Percentiles rank a stretch among this genome's conserved stretches.
Conservation (phyloP, 2,329 filamentous ascomycete genomes). For the Fusarium hostae region DNA sequence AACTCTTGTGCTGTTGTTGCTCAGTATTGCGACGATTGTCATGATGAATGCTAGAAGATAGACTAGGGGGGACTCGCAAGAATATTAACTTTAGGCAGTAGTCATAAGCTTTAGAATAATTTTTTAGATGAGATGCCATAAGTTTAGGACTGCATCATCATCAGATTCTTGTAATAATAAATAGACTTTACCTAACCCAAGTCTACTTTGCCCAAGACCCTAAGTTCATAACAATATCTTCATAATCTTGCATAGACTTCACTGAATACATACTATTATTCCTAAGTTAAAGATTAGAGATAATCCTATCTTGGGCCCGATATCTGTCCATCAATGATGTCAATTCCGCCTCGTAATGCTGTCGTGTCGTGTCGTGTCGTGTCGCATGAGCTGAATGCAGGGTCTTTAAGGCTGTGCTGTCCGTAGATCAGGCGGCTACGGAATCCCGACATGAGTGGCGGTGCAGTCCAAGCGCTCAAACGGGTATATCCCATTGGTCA, state of each 20-base stretch:
- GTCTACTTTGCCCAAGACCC: no score
- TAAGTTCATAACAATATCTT: no score
- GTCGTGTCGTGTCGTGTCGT: not conserved
- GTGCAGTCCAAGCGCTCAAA: not conserved
- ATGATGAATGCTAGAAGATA: not conserved
- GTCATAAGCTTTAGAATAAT: no score
- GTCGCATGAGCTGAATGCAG: not conserved
- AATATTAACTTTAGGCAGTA: no score
- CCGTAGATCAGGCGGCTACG: not conserved
- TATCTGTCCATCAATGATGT: not conserved
- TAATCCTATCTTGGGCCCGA: no score
- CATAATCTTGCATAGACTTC: no score
- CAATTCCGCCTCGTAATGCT: not conserved
- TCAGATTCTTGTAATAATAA: no score
- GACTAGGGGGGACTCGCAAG: no score
- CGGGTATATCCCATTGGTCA: not conserved
- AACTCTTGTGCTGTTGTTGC: conserved; percentile 11
- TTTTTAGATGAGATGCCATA: no score
- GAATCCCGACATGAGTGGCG: not conserved
- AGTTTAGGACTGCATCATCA: no score
- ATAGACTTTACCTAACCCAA: not conserved
- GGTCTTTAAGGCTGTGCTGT: conserved; percentile 8
- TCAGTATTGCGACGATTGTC: conserved; percentile 20
- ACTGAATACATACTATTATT: no score
- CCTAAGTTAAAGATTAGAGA: no score